phyloP scores from a whole-genome alignment of 2,329 filamentous ascomycete genomes.

The Septoria petroselini region DNA sequence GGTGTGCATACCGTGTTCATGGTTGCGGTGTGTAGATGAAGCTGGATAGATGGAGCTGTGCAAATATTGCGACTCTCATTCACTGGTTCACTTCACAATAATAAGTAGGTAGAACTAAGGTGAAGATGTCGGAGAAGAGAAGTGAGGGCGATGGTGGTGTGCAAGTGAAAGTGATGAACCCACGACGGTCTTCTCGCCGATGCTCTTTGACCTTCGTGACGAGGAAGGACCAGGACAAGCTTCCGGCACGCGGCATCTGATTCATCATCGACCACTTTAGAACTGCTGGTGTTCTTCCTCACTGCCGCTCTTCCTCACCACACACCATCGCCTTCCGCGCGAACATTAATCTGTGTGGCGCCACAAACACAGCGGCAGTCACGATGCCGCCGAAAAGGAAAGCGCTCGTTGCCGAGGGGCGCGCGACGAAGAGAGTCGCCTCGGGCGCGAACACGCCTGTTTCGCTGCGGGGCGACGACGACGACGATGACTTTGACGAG shows the following conservation, averaged over 20 bases:
- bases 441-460: constrained; percentile 44
- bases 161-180: background rate
- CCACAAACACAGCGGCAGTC: background rate
- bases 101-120: background rate
- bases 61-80: background rate
- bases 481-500: constrained; percentile 59
- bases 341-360: background rate
- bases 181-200: constrained; percentile 6
- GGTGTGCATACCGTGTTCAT: constrained; percentile 4
- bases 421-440: constrained; percentile 40
- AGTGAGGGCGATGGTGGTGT: background rate
- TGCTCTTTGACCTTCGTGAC: background rate
- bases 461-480: constrained; percentile 55
- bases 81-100: too few species aligned
- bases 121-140: background rate
- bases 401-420: constrained; percentile 36
- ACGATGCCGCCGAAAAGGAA: constrained; percentile 41
- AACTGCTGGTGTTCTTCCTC: too few species aligned
- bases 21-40: too few species aligned
- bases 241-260: constrained; percentile 8
- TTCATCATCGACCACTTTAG: constrained; percentile 2
- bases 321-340: background rate
- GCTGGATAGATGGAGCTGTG: too few species aligned
- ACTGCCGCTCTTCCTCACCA: background rate
- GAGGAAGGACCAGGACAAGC: constrained; percentile 4